Conservation (phyloP, 257 asterid species). For the Linaria vulgaris region DNA sequence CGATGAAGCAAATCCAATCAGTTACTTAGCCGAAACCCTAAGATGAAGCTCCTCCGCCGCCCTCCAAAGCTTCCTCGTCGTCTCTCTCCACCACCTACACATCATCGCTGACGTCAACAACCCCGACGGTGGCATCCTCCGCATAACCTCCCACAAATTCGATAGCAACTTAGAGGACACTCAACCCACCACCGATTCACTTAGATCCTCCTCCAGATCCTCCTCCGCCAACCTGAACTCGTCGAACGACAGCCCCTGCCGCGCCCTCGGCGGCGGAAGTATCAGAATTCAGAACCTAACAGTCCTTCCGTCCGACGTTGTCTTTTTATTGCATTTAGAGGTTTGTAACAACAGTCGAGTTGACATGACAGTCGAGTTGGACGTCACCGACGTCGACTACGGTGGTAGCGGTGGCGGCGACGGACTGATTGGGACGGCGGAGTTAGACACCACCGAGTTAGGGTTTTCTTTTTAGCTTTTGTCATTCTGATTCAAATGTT, state of each 20-base stretch:
- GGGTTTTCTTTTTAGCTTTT: no score
- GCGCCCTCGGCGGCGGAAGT: constrained; percentile 38
- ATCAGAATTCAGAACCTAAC: no score
- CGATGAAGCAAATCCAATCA: constrained; percentile 82
- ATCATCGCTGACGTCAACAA: constrained; percentile 73
- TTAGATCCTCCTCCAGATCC: constrained; percentile 48
- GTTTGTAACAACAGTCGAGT: no score
- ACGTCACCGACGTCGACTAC: no score
- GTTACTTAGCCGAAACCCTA: constrained; percentile 72
- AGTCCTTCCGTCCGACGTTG: no score
- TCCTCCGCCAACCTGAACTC: constrained; percentile 47
- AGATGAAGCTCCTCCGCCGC: constrained; percentile 89
- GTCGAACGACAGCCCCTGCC: constrained; percentile 74
- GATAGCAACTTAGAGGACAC: constrained; percentile 52
- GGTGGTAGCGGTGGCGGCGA: no score
- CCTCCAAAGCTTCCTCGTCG: constrained; percentile 67
- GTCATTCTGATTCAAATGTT: no score
- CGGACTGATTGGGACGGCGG: no score
- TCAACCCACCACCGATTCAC: constrained; percentile 51
- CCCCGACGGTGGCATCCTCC: constrained; percentile 76
- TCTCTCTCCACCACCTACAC: constrained; percentile 85
- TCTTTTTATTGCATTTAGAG: no score
- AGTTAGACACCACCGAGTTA: no score
- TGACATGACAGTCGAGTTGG: no score
- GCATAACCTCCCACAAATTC: constrained; percentile 79